Evolutionary conservation across 2,329 filamentous ascomycete genomes (phyloP), one percentile per base, ranked within the genome.

Genomic region (Epichloe hybrida): DNA sequence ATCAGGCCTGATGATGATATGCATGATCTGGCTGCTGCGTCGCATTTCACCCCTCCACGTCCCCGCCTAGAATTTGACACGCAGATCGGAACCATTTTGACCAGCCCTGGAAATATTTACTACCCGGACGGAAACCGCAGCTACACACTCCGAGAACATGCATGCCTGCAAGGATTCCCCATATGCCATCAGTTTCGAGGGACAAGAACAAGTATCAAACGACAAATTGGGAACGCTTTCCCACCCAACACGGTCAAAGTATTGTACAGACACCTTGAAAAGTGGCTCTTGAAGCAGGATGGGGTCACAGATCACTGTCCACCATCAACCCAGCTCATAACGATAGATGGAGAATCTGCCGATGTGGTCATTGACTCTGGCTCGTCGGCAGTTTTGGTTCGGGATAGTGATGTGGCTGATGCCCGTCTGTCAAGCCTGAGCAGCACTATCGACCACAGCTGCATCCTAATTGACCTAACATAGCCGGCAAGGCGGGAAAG

Each of bases 161-260:
- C 86, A 0, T 72, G 72, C 2, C 62, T 93, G 0, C 84, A 88
- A 55, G 82, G 81, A 0, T 93, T 93, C 49, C 84, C 84, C 0
- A 53, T 66, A 0, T 61, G 68, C 2, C 83, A 87, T 61, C 62
- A 63, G 0, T 90, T 91, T 58, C 54, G 66, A 0, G 66, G 66
- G 0, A 69, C 63, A 0, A 62, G 64, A 17, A 66, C 62, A 0
- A 63, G 60, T 13, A 66, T 78, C 15, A 76, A 76, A 56, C 75
- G 71, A 55, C 85, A 89, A 61, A 86, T 91, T 55, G 87, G 87
- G 0, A 91, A 93, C 59, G 87, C 86, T 0, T 88, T 91, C 15
- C 15, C 88, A 0, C 79, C 86, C 0, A 68, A 68, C 31, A 73
- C 76, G 0, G 79, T 79, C 3, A 65, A 66, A 27, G 64, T 72